Evolutionary conservation across 1,284 basidiomycete species (phyloP), one percentile per base, ranked within the genome.

Genomic region (Cutaneotrichosporon arboriforme): DNA sequence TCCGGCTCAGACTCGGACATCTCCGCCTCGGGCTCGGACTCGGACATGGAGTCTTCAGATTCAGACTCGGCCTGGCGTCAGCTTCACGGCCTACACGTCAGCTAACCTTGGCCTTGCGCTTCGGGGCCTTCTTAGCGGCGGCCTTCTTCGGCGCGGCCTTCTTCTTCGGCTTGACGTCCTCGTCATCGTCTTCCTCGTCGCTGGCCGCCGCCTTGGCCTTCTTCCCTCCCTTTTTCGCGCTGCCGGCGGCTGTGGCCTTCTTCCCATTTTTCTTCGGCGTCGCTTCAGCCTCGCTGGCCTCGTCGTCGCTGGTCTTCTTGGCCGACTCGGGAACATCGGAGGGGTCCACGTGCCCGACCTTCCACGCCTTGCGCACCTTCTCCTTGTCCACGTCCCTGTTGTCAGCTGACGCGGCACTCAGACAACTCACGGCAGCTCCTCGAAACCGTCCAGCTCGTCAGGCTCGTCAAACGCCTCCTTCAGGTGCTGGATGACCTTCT

Each of bases 301-400:
- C 52, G 12, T 67, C 65, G 4, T 69, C 70, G 18, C 46, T 54
- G 9, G 52, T 46, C 23, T 41, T 36, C 52, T 77, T 79, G 1
- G 88, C 88, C 15, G 77, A 77, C 33, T 82, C 83, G 2, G 88
- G 88, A 26, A 90, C 81, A 63, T 90, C 88, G 60, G 84, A 87
- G 15, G 84, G 82, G 12, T 83, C 87, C 46, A 90, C 86, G 38
- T 84, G 80, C 4, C 85, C 88, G 1, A 79, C 82, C 48, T 85
- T 80, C 79, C 81, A 88, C 3, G 88, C 22, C n/a, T 47, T 33
- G 22, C 49, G 18, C 2, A 66, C 60, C 58, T 70, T 83, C 3
- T 78, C 81, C 70, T 89, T 77, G 63, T 88, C 84, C 44, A 81
- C 84, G 2, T 44, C n/a, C 5, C 46, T 53, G 38, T 39, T 10